phyloP scores from a whole-genome alignment of 2,329 filamentous ascomycete species.

The Myotisia sp. region DNA sequence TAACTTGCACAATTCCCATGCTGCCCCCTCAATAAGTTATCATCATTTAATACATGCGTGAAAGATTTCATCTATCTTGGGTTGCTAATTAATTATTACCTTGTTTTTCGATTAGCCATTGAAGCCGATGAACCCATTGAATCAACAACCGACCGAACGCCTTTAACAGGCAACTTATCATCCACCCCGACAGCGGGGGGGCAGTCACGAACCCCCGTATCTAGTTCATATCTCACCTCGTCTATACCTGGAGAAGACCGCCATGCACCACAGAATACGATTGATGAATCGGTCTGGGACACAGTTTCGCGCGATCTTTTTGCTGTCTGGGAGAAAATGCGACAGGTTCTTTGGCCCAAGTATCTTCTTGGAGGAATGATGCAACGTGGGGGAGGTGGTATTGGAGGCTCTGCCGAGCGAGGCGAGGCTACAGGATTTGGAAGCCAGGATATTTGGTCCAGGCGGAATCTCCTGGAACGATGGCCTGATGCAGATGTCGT shows the following conservation, averaged over 20 bases:
- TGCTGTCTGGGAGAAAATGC: slow-evolving; percentile 95
- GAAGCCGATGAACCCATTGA: slow-evolving; percentile 81
- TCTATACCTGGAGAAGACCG: slow-evolving; percentile 88
- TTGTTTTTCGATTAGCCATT: slow-evolving; percentile 45
- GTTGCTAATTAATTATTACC: no score
- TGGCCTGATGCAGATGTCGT: slow-evolving; percentile 56
- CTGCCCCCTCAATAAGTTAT: no score
- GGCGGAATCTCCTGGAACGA: slow-evolving; percentile 44
- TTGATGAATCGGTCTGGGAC: slow-evolving; percentile 94
- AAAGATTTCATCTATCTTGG: no score
- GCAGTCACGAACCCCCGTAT: slow-evolving; percentile 28
- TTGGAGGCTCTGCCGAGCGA: slow-evolving; percentile 42
- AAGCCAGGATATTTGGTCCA: slow-evolving; percentile 30
- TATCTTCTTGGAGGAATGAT: slow-evolving; percentile 66
- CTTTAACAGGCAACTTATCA: slow-evolving; percentile 66
- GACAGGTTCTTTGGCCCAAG: slow-evolving; percentile 88
- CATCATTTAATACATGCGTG: no score
- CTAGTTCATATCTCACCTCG: slow-evolving; percentile 74
- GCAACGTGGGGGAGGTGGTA: slow-evolving; percentile 40
- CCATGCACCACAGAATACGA: slow-evolving; percentile 75
- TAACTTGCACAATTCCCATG: no score
- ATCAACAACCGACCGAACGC: slow-evolving; percentile 55
- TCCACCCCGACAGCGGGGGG: slow-evolving; percentile 17
- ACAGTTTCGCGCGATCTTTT: slow-evolving; percentile 85
- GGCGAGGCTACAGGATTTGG: slow-evolving; percentile 35